phyloP scores from a whole-genome alignment of 805 yeast genomes.

The Cyberlindnera xylosilytica region DNA sequence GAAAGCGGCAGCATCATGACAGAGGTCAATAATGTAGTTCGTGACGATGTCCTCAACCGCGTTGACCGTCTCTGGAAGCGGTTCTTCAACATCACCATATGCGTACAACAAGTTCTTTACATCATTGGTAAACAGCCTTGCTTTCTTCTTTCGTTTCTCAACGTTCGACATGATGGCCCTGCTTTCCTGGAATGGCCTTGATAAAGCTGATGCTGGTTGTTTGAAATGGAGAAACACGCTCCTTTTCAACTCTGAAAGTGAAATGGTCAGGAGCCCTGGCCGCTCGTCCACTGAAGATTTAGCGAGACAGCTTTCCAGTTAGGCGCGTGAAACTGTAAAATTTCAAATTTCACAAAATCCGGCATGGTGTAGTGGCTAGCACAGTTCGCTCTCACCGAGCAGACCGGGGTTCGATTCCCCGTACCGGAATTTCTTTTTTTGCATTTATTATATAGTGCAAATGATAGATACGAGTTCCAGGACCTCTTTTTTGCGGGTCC shows the following conservation, averaged over 20 bases:
- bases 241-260: background rate
- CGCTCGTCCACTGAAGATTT: no score
- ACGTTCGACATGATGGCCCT: conserved; percentile 6
- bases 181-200: background rate
- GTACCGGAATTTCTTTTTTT: conserved; percentile 28
- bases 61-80: conserved; percentile 61
- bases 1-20: conserved; percentile 50
- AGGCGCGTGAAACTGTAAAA: background rate
- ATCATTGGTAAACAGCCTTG: conserved; percentile 46
- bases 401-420: conserved; percentile 35
- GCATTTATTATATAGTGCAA: background rate
- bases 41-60: conserved; percentile 66
- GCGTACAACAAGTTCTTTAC: conserved; percentile 62
- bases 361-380: conserved; percentile 34
- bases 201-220: background rate
- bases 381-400: conserved; percentile 33
- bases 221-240: no score
- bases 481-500: background rate
- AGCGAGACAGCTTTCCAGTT: no score
- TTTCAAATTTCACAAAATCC: conserved; percentile 16
- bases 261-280: conserved; percentile 7
- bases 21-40: conserved; percentile 57
- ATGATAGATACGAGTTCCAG: no score
- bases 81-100: conserved; percentile 69
- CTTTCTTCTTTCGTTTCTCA: conserved; percentile 33